Base-by-base conservation (phyloP, 768 basidiomycete genomes). In the Serpula lacrymans region DNA sequence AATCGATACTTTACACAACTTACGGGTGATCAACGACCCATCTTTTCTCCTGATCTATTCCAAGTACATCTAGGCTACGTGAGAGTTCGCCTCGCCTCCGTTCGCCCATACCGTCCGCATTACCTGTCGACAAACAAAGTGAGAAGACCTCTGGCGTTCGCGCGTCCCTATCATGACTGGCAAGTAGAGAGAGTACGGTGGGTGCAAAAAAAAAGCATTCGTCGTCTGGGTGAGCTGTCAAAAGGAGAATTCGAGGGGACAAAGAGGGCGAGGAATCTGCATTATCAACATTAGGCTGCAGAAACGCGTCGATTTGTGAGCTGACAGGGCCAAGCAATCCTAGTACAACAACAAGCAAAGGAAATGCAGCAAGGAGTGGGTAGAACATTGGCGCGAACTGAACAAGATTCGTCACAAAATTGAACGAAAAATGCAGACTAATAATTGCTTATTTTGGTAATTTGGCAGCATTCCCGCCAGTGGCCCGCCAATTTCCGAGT, bases 171-270 rank as follows among this genome's bases (percentile, higher is more conserved):
- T 54, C 44, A 7, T 6, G 7, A 33, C 6, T 6, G 9, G 45
- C 30, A 28, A 33, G 48, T 23, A 93, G 69, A 2, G 75, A 70
- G 23, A 83, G 64, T 11, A 95, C 59, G 0, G 89, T 92, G 0
- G 93, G 93, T 3, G 82, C 81, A 59, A 97, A 97, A 72, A 97
- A 97, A 74, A 94, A 77, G 58, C 81, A 82, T 65, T 96, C 93
- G 58, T 97, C 93, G 57, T 96, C 93, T 2, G 93, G 93, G 57
- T 97, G 93, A 20, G 93, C 91, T 1, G 93, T 95, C 32, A 97
- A 60, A 3, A 96, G 59, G 26, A 92, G 68, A 24, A 88, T 57
- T 18, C 55, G 47, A 52, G 43, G 29, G 34, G 42, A 11, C 43
- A 23, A 14, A 26, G 6, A 16, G 16, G 35, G n/a, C n/a, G n/a